phyloP scores from a whole-genome alignment of 2,329 filamentous ascomycete species.

The Arthrobotrys musiformis region DNA sequence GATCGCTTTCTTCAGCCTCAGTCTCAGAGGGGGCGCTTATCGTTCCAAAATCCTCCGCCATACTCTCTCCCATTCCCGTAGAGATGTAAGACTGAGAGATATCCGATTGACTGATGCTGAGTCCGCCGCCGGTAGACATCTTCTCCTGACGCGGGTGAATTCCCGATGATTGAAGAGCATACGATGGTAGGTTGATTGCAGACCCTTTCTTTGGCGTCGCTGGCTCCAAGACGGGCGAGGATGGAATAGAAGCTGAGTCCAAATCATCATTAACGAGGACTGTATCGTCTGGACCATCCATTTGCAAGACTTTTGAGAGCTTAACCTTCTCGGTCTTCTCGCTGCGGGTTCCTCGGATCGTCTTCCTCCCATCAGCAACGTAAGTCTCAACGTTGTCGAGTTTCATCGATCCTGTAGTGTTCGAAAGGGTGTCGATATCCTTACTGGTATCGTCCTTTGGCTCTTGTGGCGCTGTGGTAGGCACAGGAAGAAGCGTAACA shows the following conservation, averaged over 20 bases:
- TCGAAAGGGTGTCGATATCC: constrained; percentile 20
- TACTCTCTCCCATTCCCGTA: constrained; percentile 35
- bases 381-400: not conserved
- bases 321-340: not conserved
- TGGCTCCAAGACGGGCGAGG: constrained; percentile 38
- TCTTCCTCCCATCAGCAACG: not conserved
- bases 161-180: constrained; percentile 23
- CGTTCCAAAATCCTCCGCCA: constrained; percentile 44
- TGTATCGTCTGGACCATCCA: constrained; percentile 42
- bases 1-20: constrained; percentile 53
- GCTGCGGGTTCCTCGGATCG: constrained; percentile 7
- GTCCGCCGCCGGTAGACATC: not conserved
- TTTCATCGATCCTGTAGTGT: constrained; percentile 17
- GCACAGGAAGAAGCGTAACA: constrained; percentile 18
- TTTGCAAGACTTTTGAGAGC: constrained; percentile 4
- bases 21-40: constrained; percentile 43
- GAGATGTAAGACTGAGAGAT: constrained; percentile 51
- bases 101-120: constrained; percentile 36
- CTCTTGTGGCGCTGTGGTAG: not conserved
- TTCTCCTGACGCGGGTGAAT: constrained; percentile 4
- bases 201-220: constrained; percentile 42
- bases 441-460: not conserved
- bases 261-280: constrained; percentile 42
- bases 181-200: constrained; percentile 37
- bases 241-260: constrained; percentile 47